Base-by-base conservation (phyloP, 352 stramenopile species). In the Phytophthora meadii region DNA sequence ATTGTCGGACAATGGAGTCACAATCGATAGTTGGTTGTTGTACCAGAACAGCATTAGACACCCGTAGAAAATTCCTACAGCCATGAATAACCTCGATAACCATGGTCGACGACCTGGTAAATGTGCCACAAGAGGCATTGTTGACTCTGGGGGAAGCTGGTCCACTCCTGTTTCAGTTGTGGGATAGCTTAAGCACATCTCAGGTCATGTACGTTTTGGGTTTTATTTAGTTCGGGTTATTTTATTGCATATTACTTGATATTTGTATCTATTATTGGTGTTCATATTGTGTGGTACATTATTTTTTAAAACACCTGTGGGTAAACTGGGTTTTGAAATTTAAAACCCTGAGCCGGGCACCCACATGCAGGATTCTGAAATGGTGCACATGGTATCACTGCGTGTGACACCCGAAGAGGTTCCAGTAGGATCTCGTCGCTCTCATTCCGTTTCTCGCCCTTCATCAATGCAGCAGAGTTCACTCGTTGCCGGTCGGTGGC, bases 381-480 rank as follows among this genome's bases (percentile, higher is more conserved):
- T 1, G 34, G 19, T 68, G 51, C 54, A 4, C 2, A 34, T 14
- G 30, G 47, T 59, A 65, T 65, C 57, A 65, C 32, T 30, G 49
- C n/a, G 58, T 66, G 50, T 49, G 53, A 63, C 60, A 48, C 37
- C 22, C 46, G 14, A 24, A 36, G 3, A 25, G 8, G 6, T 8
- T 19, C 7, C 5, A 4, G 9, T 14, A 9, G 28, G 28, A 34
- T 2, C 10, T 8, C 30, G 6, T 15, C n/a, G 4, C 8, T 5
- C 22, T 50, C 62, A 70, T 66, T 70, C 62, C 37, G 37, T 12
- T 53, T 69, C 37, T 69, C 4, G 36, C 45, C 10, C 14, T 48
- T 14, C 34, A 28, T 10, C 6, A 44, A 72, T 65, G 64, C 64
- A 59, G 17, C 57, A 68, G 32, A 55, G 27, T 39, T 48, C 57